Conservation (phyloP, 257 asterid species). For the Linaria vulgaris region DNA sequence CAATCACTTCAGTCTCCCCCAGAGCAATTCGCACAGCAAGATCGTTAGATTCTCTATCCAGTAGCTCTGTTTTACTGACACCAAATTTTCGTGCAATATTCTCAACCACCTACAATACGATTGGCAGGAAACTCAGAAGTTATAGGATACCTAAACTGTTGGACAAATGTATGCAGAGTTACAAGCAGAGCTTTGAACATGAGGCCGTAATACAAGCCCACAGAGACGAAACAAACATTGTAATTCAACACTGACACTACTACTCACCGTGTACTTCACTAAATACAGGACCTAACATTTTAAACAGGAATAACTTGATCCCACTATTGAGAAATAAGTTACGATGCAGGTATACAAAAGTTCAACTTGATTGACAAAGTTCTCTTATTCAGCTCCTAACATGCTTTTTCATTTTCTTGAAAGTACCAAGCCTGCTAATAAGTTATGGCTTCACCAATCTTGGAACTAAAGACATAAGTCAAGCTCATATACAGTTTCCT, state of each 20-base stretch:
- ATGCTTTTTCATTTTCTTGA: conserved; percentile 1
- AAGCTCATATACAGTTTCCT: conserved; percentile 14
- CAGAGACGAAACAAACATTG: conserved; percentile 11
- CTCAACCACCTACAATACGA: conserved; percentile 68
- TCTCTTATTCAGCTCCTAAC: conserved; percentile 1
- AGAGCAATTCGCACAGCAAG: conserved; percentile 82
- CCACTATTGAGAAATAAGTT: too few relatives aligned
- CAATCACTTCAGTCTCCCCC: conserved; percentile 95
- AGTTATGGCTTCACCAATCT: conserved; percentile 1
- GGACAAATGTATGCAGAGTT: conserved; percentile 11
- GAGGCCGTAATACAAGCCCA: conserved; percentile 6
- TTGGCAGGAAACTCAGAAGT: conserved; percentile 26
- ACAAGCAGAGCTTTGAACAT: conserved; percentile 13
- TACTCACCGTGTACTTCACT: conserved; percentile 17
- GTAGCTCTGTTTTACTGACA: conserved; percentile 78
- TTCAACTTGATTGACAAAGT: not conserved
- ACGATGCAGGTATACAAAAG: too few relatives aligned
- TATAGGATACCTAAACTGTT: conserved; percentile 13
- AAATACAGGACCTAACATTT: conserved; percentile 11
- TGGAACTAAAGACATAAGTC: conserved; percentile 15
- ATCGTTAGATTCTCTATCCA: conserved; percentile 79
- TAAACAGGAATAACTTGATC: conserved; percentile 5
- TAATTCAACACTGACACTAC: conserved; percentile 6
- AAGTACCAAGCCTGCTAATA: conserved; percentile 8
- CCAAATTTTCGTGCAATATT: conserved; percentile 86